Evolutionary conservation across 2,329 filamentous ascomycete genomes (phyloP), one percentile per base, ranked within the genome.

Genomic region (Lecanosticta acicola): DNA sequence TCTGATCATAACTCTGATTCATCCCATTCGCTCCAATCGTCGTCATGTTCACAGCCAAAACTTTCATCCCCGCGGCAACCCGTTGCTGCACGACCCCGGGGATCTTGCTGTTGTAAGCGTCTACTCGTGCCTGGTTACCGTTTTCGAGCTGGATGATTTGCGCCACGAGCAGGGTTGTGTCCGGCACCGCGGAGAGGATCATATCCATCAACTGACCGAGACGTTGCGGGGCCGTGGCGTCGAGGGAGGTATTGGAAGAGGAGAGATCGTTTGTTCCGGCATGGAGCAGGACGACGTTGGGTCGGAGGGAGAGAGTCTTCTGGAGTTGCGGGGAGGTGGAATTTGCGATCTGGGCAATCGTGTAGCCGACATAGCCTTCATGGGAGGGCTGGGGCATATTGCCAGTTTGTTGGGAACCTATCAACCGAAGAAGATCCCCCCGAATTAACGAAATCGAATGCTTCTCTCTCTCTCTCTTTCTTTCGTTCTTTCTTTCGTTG

Each of bases 241-340:
- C 32, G 24, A 11, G 18, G 41, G 41, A 19, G 38, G 33, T 13
- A 20, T 29, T 29, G 7, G 24, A 29, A 11, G 24, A 26, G 4
- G 17, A 14, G 29, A 50, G 35, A 29, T 53, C 50, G 29, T 53
- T 53, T 17, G 50, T 53, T 11, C 50, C 50, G 3, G 50, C 50
- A 35, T 50, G 47, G 3, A 53, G 32, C 11, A 53, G 40, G 16
- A 53, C 47, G 14, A 53, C 48, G 24, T 53, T 50, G 3, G 50
- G 50, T 2, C 32, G 33, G 11, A 26, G 26, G 9, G 9, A 5
- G 18, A 44, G 17, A 7, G 24, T 37, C 7, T 29, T 29, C 7
- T 11, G 7, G 24, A 29, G 24, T 29, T 29, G 24, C 7, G 14
- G 9, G 5, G 16, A n/a, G 3, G 36, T 21, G 10, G 8, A 26